Evolutionary conservation across 257 asterid species (phyloP), one percentile per base, ranked within the genome.

Genomic region (Coffea eugenioides): DNA sequence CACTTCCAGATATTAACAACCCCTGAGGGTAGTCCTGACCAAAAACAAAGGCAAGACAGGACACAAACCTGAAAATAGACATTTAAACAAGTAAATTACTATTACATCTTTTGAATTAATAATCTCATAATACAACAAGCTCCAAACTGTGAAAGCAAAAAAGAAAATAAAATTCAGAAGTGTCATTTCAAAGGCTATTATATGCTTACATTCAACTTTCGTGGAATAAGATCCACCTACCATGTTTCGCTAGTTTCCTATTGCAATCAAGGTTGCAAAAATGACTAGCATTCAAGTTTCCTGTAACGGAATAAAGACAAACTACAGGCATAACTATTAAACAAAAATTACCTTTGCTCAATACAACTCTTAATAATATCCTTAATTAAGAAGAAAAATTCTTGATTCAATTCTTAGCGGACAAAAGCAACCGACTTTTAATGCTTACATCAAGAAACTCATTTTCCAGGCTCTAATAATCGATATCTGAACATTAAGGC

Each of bases 1-100:
- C 99, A 82, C 97, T 90, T 78, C 99, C 97, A 14, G 98, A 96
- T 81, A 94, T 89, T 83, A 96, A 88, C 80, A 86, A 84, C 65
- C 87, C 90, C 75, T 80, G 88, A 52, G 90, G 85, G 83, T 34
- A 71, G 80, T 90, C 90, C 79, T 73, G 69, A 71, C 78, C 82
- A 84, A 87, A 81, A 81, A 90, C 80, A 81, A 94, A 94, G 86
- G 93, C 88, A 74, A 94, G 88, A 87, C 92, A 91, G 13, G 98
- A 88, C 80, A 96, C 97, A 79, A 87, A 96, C 88, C 99, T 96
- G 96, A 78, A 48, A 75, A 81, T 66, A 51, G 27, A 83, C 68
- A 85, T 65, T 65, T 75, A 54, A 79, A 56, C 27, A 51, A 77
- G 80, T 69, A 27, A 43, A 77, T 74, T 45, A 61, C 73, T 36